Evolutionary conservation across 495 filamentous ascomycete species (phyloP).

Genomic region (Articulospora tetracladia): DNA sequence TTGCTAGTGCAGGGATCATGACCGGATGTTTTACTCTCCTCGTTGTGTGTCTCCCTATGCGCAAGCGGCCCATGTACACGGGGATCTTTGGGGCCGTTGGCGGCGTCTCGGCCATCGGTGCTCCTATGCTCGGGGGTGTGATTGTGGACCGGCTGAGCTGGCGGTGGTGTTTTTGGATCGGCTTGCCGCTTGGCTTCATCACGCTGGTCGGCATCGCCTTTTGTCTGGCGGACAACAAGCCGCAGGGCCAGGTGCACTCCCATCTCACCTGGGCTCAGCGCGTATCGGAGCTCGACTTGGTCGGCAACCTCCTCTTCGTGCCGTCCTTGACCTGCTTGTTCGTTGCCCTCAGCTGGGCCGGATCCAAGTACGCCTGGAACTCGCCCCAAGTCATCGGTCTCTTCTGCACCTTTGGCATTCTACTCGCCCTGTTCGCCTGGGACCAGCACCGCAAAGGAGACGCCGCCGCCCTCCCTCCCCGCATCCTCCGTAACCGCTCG

Average conservation of each 20-base stretch:
- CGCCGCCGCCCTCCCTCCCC: slow-evolving; percentile 70
- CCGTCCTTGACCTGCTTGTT: slow-evolving; percentile 34
- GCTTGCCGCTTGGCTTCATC: slow-evolving; percentile 54
- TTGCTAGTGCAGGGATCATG: slow-evolving; percentile 82
- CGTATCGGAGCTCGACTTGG: slow-evolving; percentile 39
- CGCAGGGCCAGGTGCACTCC: not conserved
- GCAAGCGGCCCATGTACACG: slow-evolving; percentile 54
- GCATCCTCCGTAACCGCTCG: slow-evolving; percentile 69
- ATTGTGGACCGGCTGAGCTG: slow-evolving; percentile 38
- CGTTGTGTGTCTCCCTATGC: slow-evolving; percentile 67
- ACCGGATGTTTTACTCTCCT: slow-evolving; percentile 80
- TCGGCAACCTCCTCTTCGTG: slow-evolving; percentile 37
- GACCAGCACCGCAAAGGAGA: slow-evolving; percentile 66
- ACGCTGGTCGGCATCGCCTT: slow-evolving; percentile 56
- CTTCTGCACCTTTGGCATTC: slow-evolving; percentile 58
- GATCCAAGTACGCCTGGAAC: slow-evolving; percentile 36
- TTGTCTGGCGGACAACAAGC: slow-evolving; percentile 44
- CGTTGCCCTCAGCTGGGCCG: slow-evolving; percentile 43
- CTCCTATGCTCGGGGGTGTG: slow-evolving; percentile 57
- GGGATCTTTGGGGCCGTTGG: slow-evolving; percentile 58
- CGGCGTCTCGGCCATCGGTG: slow-evolving; percentile 64
- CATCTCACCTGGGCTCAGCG: slow-evolving; percentile 21
- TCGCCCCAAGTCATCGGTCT: slow-evolving; percentile 30
- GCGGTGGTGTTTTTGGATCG: slow-evolving; percentile 60
- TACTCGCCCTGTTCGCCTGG: slow-evolving; percentile 55